A percentile compares a stretch with the other conserved stretches of the same genome.
Evolutionary conservation across 108 stramenopile species (phyloP).

Genomic region (Fistulifera solaris): DNA sequence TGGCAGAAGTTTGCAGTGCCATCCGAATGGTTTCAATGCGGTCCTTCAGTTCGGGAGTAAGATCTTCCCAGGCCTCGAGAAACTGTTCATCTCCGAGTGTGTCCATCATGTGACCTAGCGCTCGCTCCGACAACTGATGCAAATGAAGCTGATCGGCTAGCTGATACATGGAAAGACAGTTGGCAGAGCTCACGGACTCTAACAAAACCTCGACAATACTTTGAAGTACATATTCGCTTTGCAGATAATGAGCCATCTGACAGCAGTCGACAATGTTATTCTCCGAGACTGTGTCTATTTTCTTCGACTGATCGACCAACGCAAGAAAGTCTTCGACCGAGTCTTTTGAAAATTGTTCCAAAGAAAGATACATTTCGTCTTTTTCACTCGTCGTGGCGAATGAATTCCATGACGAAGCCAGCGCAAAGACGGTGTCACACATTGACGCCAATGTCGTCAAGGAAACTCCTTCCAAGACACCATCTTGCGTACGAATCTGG

Average conservation of each 20-base stretch:
- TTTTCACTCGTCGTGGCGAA: background rate
- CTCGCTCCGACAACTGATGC: conserved; percentile 42
- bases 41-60: conserved; percentile 18
- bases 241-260: conserved; percentile 61
- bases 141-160: conserved; percentile 60
- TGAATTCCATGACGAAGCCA: conserved; percentile 7
- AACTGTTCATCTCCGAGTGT: conserved; percentile 11
- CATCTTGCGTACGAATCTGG: background rate
- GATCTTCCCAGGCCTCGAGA: conserved; percentile 11
- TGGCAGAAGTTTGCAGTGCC: conserved; percentile 15
- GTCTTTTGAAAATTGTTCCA: background rate
- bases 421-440: conserved; percentile 18
- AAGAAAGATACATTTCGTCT: background rate
- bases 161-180: conserved; percentile 59
- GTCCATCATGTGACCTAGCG: conserved; percentile 30
- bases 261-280: conserved; percentile 48
- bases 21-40: conserved; percentile 22
- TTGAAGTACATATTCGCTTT: conserved; percentile 34
- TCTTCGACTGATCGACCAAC: conserved; percentile 10
- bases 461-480: background rate
- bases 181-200: conserved; percentile 43
- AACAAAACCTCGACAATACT: conserved; percentile 29
- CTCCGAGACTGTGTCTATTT: conserved; percentile 14
- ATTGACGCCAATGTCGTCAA: conserved; percentile 1
- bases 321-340: conserved; percentile 8